Percentiles rank a stretch among this genome's conserved stretches.
Evolutionary conservation across 257 asterid genomes (phyloP).

Genomic region (Nicotiana tomentosiformis): DNA sequence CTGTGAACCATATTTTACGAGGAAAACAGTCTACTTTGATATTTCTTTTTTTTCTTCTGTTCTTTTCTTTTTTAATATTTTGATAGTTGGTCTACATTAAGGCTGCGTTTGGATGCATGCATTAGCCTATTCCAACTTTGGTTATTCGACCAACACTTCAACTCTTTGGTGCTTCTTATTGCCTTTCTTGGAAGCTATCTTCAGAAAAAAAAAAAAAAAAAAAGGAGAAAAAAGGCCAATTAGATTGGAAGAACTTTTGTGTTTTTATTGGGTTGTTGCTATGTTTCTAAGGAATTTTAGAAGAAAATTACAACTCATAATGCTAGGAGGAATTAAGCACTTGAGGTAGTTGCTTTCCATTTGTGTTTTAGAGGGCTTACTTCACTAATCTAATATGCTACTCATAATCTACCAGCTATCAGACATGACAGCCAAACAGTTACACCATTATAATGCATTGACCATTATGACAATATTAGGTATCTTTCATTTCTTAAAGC

Average conservation of each 20-base stretch:
- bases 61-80: background rate
- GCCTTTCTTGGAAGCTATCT: background rate
- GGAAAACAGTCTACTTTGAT: background rate
- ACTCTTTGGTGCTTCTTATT: background rate
- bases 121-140: background rate
- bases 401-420: background rate
- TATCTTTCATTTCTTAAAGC: background rate
- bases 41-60: background rate
- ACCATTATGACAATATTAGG: background rate
- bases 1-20: slow-evolving; percentile 33
- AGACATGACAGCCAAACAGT: background rate
- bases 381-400: background rate
- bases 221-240: background rate
- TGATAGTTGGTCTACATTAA: background rate
- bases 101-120: too few relatives aligned
- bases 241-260: background rate
- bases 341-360: background rate
- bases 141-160: background rate
- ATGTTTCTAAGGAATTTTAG: background rate
- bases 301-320: background rate
- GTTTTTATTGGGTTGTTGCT: background rate
- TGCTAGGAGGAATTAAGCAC: too few relatives aligned
- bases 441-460: background rate
- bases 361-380: background rate
- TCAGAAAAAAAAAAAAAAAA: background rate